These are phyloP conservation scores for Cryptococcus sp. DNA, from an alignment of 1,284 basidiomycete genomes.

Conservation along the genomic window DNA sequence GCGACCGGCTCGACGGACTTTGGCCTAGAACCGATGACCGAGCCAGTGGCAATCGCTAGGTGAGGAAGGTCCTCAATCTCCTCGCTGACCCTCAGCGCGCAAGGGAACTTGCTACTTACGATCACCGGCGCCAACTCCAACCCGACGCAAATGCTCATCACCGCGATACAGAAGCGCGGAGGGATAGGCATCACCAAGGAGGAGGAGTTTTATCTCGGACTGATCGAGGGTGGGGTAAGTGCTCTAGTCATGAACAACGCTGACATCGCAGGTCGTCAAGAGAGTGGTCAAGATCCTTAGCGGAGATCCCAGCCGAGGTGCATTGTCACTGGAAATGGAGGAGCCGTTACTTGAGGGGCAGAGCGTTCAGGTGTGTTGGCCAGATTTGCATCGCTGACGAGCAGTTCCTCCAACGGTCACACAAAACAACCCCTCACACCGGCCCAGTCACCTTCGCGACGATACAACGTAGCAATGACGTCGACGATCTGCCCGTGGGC, in stretches of 20 bases:
- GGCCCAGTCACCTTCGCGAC: slow-evolving; percentile 20
- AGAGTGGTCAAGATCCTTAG: slow-evolving; percentile 61
- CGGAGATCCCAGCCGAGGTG: slow-evolving; percentile 76
- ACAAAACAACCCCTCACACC: slow-evolving; percentile 1
- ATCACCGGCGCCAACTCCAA: slow-evolving; percentile 60
- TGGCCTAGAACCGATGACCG: slow-evolving; percentile 61
- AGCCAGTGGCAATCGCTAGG: slow-evolving; percentile 63
- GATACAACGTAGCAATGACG: slow-evolving; percentile 15
- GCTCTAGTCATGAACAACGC: slow-evolving; percentile 51
- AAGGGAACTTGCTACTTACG: slow-evolving; percentile 75
- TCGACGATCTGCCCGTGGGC: slow-evolving; percentile 20
- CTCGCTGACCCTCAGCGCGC: slow-evolving; percentile 57
- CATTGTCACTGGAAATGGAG: slow-evolving; percentile 67
- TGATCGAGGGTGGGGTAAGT: slow-evolving; percentile 33
- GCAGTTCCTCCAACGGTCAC: slow-evolving; percentile 43
- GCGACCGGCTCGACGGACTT: slow-evolving; percentile 56
- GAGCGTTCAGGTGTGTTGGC: slow-evolving; percentile 61
- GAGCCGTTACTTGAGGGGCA: slow-evolving; percentile 63
- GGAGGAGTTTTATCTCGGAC: slow-evolving; percentile 65
- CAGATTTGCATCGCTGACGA: background rate
- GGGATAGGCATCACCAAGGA: slow-evolving; percentile 60
- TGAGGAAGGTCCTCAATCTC: slow-evolving; percentile 33
- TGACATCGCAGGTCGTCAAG: slow-evolving; percentile 3
- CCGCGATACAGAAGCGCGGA: slow-evolving; percentile 58
- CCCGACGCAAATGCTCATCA: slow-evolving; percentile 69